Conservation (phyloP, 2,329 filamentous ascomycete species). For the Penicillium sumatraense region DNA sequence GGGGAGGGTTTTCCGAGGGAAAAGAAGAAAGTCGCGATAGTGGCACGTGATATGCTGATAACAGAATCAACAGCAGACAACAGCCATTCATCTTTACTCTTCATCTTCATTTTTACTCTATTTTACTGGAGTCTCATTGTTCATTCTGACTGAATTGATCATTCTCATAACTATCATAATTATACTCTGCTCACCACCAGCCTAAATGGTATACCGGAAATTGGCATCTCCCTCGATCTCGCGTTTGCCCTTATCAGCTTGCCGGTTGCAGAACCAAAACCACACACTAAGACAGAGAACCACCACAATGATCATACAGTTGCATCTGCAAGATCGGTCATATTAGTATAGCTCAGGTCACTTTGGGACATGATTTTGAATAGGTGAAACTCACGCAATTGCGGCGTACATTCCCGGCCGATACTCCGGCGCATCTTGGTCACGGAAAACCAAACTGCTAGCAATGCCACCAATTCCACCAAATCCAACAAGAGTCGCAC, state of each 20-base stretch:
- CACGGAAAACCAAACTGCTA: conserved; percentile 72
- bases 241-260: conserved; percentile 39
- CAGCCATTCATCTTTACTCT: too few species aligned
- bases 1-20: background rate
- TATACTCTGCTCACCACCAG: too few species aligned
- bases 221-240: conserved; percentile 39
- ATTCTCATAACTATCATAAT: too few species aligned
- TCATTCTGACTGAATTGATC: too few species aligned
- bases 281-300: conserved; percentile 33
- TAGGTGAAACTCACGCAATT: conserved; percentile 30
- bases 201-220: conserved; percentile 45
- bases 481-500: conserved; percentile 74
- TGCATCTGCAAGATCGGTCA: conserved; percentile 29
- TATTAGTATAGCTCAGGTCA: conserved; percentile 6
- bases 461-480: conserved; percentile 80
- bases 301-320: conserved; percentile 39
- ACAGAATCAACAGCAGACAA: too few species aligned
- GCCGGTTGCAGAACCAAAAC: conserved; percentile 39
- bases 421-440: conserved; percentile 41
- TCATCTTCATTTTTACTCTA: too few species aligned
- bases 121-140: too few species aligned
- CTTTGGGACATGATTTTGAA: background rate
- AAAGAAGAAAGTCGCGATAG: background rate
- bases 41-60: background rate
- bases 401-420: conserved; percentile 40